Evolutionary conservation across 352 stramenopile species (phyloP).

Genomic region (Globisporangium sylvaticum): DNA sequence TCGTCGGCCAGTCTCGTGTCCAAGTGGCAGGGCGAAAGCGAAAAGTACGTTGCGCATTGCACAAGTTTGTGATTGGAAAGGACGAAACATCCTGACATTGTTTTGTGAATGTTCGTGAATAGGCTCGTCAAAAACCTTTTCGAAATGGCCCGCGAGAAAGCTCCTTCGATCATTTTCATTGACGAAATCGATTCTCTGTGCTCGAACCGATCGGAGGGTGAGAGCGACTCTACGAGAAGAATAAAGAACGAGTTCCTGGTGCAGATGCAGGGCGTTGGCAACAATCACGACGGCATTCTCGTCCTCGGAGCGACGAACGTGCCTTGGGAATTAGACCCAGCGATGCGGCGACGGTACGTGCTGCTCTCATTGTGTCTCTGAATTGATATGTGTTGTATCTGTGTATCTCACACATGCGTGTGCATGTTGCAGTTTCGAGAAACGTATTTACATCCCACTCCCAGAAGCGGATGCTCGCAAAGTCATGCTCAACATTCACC

Average conservation of each 20-base stretch:
- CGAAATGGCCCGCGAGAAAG: conserved; percentile 95
- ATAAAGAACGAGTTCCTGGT: conserved; percentile 99
- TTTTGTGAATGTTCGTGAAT: not conserved
- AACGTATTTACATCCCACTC: conserved; percentile 98
- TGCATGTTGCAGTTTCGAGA: conserved; percentile 91
- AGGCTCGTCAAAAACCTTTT: conserved; percentile 98
- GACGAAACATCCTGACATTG: not conserved
- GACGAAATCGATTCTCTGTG: conserved; percentile 97
- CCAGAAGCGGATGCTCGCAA: conserved; percentile 90
- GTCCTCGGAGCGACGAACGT: conserved; percentile 98
- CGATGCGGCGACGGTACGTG: conserved; percentile 90
- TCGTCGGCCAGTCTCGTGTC: conserved; percentile 97
- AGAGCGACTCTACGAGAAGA: conserved; percentile 93
- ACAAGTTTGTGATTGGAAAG: not conserved
- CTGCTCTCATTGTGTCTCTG: not conserved
- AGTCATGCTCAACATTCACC: conserved; percentile 96
- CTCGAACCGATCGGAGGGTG: conserved; percentile 89
- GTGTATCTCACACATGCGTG: conserved; percentile 11
- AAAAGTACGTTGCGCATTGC: conserved; percentile 51
- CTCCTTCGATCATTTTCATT: conserved; percentile 96
- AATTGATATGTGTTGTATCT: no score
- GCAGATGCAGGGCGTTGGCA: conserved; percentile 95
- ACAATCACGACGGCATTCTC: conserved; percentile 89
- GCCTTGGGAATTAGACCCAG: conserved; percentile 97
- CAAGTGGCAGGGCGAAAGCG: conserved; percentile 98